phyloP scores from a whole-genome alignment of 2,329 filamentous ascomycete genomes.

The Magnaporthiopsis poae region DNA sequence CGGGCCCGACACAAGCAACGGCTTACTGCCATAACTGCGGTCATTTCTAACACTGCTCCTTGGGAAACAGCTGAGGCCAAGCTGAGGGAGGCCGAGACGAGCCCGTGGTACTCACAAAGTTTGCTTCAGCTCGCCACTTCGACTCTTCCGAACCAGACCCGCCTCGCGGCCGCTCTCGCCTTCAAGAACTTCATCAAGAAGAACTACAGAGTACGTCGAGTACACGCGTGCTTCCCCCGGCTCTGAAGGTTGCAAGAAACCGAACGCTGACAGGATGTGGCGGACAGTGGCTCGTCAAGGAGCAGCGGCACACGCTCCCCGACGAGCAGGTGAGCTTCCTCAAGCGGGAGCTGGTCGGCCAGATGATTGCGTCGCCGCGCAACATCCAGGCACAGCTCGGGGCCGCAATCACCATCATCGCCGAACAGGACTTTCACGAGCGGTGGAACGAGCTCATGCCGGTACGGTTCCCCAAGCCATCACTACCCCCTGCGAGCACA shows the following conservation, averaged over 20 bases:
- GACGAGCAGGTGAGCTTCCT: conserved; percentile 75
- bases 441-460: conserved; percentile 92
- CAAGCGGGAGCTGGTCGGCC: conserved; percentile 86
- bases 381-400: conserved; percentile 88
- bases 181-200: conserved; percentile 98
- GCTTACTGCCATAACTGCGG: background rate
- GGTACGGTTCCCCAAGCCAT: conserved; percentile 33
- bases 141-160: conserved; percentile 64
- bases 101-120: conserved; percentile 76
- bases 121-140: conserved; percentile 85
- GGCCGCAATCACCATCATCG: conserved; percentile 92
- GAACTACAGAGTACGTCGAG: conserved; percentile 66
- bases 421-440: conserved; percentile 94
- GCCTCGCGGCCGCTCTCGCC: conserved; percentile 78
- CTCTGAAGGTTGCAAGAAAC: background rate
- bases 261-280: background rate
- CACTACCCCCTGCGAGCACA: background rate
- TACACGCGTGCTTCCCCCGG: background rate
- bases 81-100: conserved; percentile 68
- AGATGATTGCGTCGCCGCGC: conserved; percentile 87
- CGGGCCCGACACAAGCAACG: background rate
- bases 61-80: conserved; percentile 61
- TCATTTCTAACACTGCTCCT: background rate
- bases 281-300: background rate
- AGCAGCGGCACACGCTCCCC: conserved; percentile 62